These are phyloP conservation scores for Exophiala sideris DNA, from an alignment of 2,329 filamentous ascomycete species.

Conservation along the genomic window DNA sequence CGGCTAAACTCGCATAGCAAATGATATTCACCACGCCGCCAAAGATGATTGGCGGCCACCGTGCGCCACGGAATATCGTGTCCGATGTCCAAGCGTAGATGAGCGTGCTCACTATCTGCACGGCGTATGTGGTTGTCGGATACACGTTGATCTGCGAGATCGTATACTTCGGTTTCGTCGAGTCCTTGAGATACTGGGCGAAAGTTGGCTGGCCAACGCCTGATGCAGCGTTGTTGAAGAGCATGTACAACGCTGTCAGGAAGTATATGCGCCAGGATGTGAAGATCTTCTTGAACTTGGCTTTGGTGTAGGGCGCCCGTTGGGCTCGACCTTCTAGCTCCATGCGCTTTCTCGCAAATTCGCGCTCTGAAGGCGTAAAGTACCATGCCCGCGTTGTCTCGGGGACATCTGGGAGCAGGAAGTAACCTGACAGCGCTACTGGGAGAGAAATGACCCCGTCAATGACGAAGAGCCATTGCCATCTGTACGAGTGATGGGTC, in stretches of 20 bases:
- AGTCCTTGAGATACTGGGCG: conserved; percentile 44
- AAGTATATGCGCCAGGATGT: conserved; percentile 63
- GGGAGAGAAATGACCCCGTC: conserved; percentile 43
- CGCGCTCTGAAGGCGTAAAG: conserved; percentile 42
- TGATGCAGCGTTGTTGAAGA: conserved; percentile 59
- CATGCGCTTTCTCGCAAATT: conserved; percentile 50
- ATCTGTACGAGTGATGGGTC: not conserved
- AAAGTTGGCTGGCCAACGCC: conserved; percentile 55
- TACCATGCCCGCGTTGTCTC: conserved; percentile 49
- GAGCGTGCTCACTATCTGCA: conserved; percentile 58
- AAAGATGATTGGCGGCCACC: conserved; percentile 65
- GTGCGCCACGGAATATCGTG: conserved; percentile 54
- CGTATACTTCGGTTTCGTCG: conserved; percentile 44
- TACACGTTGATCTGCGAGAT: conserved; percentile 50
- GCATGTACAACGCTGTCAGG: conserved; percentile 57
- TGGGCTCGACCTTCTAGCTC: conserved; percentile 46
- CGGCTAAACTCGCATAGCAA: conserved; percentile 43
- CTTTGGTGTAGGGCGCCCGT: conserved; percentile 45
- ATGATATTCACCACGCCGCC: conserved; percentile 46
- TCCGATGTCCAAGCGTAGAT: conserved; percentile 66
- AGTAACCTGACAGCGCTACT: conserved; percentile 45
- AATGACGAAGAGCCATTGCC: conserved; percentile 40
- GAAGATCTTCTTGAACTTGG: conserved; percentile 60
- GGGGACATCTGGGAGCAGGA: conserved; percentile 41
- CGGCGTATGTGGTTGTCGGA: conserved; percentile 57